Evolutionary conservation across 2,329 filamentous ascomycete genomes (phyloP).

Genomic region (Cercospora sp.): DNA sequence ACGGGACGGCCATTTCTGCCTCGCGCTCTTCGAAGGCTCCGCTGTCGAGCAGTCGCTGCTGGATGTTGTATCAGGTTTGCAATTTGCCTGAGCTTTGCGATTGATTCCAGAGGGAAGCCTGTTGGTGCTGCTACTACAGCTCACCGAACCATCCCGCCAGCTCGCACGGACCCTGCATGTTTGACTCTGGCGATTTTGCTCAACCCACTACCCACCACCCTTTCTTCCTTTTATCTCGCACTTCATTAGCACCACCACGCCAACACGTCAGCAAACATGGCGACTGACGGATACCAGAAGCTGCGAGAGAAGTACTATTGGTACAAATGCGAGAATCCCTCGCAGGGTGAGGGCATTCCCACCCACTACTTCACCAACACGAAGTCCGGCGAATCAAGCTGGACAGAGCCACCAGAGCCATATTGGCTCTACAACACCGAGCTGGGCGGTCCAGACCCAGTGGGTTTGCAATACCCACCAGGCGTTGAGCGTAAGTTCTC

Average conservation of each 20-base stretch:
- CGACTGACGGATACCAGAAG: slow-evolving; percentile 16
- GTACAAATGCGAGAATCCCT: slow-evolving; percentile 22
- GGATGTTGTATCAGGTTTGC: no score
- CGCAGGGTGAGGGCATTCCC: slow-evolving; percentile 16
- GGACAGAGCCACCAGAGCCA: slow-evolving; percentile 35
- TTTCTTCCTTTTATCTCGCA: not conserved
- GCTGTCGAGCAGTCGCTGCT: not conserved
- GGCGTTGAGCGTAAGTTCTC: slow-evolving; percentile 8
- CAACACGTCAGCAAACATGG: not conserved
- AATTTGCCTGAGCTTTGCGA: not conserved
- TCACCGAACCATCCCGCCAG: not conserved
- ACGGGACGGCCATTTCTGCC: not conserved
- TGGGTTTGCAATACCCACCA: slow-evolving; percentile 6
- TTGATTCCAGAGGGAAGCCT: not conserved
- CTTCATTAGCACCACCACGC: slow-evolving; percentile 2
- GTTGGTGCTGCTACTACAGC: not conserved
- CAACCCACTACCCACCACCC: not conserved
- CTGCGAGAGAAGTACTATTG: slow-evolving; percentile 21
- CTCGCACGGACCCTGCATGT: not conserved
- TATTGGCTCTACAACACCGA: slow-evolving; percentile 38
- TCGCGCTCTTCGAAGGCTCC: not conserved
- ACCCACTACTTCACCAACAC: slow-evolving; percentile 36
- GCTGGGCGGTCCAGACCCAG: slow-evolving; percentile 27
- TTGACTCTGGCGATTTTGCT: not conserved
- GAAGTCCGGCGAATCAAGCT: slow-evolving; percentile 31